Evolutionary conservation across 352 stramenopile species (phyloP), one percentile per base, ranked within the genome.

Genomic region (Phytophthora foliorum): DNA sequence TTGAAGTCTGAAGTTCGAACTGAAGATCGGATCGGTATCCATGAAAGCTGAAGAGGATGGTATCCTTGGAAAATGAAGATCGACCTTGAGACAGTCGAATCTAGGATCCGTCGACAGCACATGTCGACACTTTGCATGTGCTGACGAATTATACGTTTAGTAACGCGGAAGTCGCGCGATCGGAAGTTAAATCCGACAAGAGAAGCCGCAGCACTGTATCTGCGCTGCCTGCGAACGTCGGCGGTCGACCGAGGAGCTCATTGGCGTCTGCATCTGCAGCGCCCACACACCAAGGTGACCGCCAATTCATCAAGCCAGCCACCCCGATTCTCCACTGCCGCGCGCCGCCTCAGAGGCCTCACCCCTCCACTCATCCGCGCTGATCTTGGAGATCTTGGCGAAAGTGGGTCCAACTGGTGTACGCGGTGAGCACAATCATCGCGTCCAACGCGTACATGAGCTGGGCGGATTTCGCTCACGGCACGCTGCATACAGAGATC

Each of bases 301-400:
- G 11, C 34, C 25, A 39, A 55, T 25, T 16, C 9, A 17, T 34
- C 29, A n/a, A n/a, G n/a, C n/a, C n/a, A n/a, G n/a, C n/a, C 29
- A 34, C 1, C 8, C 29, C 8, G 29, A 34, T 42, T 21, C 36
- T 21, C 17, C 38, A 56, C 29, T 11, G n/a, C 51, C 6, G 50
- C 11, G 13, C 21, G 4, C 32, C 19, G 32, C 21, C 16, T 31
- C 13, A 46, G 27, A 34, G 8, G 17, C 10, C 53, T 19, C 38
- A 51, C 24, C 53, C 53, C 38, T 52, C 36, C 38, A 61, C 53
- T 61, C 38, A 61, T 61, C 53, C 16, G 51, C 11, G 53, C 22
- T 4, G 36, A 19, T 8, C 53, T 42, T 48, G 52, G 38, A 2
- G 36, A 19, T 8, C 53, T 42, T 48, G 52, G 38, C 25, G 53